Base-by-base conservation (phyloP, 768 basidiomycete species). In the Hypholoma sublateritium region DNA sequence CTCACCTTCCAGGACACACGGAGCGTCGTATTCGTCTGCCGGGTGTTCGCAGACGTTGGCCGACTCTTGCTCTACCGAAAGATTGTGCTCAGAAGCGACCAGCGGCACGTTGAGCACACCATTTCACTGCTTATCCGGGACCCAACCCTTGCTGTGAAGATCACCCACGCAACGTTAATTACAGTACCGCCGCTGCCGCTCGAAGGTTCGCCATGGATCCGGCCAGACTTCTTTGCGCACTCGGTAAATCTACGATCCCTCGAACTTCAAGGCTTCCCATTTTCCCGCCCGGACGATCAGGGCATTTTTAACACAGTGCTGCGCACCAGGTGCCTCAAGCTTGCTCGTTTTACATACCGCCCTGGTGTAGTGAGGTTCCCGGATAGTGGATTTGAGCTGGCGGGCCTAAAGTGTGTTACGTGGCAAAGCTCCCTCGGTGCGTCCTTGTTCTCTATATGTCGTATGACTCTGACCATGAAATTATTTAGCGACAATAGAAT, bases 341-440 rank as follows among this genome's bases (percentile, higher is more conserved):
- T 63, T 1, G 22, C 22, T 12, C 4, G 39, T 17, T 61, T 63
- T 25, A 55, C 36, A 5, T 59, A 55, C 42, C 52, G 45, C 1
- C 57, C 59, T 9, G 55, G 49, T 8, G 52, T 25, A 8, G 50
- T 41, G 37, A 44, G 32, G 9, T 39, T 54, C 8, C 55, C 57
- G 12, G 43, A 48, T 14, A 45, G 45, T 22, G 52, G 46, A 2
- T 56, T 61, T 45, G 49, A 48, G 25, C 9, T 63, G 5, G 12
- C n/a, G 5, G 58, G 59, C 4, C 11, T 60, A 12, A 51, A 53
- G 44, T 42, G 49, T 11, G n/a, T 59, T 37, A 48, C 41, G 24
- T 60, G 62, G 59, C 57, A 63, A 34, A 53, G 45, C 56, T 56
- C 52, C 14, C 44, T 57, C 12, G 50, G 62, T 63, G 21, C 42